phyloP scores from a whole-genome alignment of 306 rosid species.

The Cyamopsis tetragonoloba region DNA sequence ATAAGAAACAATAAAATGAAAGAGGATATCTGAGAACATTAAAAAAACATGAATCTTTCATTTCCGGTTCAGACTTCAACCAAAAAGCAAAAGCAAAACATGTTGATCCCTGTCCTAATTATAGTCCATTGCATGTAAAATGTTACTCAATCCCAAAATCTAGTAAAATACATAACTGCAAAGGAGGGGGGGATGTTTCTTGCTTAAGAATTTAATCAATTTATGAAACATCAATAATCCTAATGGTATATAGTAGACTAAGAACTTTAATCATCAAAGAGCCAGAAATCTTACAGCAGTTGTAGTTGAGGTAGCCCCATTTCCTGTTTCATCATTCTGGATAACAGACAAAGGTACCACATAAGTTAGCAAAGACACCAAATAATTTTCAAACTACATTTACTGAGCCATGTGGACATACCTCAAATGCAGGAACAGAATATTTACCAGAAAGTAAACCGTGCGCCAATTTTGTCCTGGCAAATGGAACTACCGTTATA shows the following conservation, averaged over 20 bases:
- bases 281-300: conserved; percentile 54
- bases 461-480: conserved; percentile 77
- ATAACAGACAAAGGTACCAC: conserved; percentile 18
- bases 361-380: not conserved
- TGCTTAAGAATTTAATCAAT: conserved; percentile 2
- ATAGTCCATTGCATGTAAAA: not conserved
- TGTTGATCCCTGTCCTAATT: not conserved
- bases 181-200: no score
- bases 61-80: not conserved
- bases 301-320: conserved; percentile 39
- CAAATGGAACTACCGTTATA: conserved; percentile 19
- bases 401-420: conserved; percentile 14
- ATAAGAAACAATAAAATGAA: not conserved
- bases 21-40: not conserved
- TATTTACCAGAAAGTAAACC: conserved; percentile 86
- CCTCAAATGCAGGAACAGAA: conserved; percentile 67
- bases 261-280: not conserved
- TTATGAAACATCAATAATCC: not conserved
- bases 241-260: not conserved
- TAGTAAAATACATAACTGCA: no score
- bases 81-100: conserved; percentile 19
- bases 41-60: not conserved
- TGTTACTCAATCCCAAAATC: not conserved
- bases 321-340: conserved; percentile 57
- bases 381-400: conserved; percentile 5